These are phyloP conservation scores for Paraconiothyrium sp. DNA, from an alignment of 2,329 filamentous ascomycete species.

Conservation along the genomic window DNA sequence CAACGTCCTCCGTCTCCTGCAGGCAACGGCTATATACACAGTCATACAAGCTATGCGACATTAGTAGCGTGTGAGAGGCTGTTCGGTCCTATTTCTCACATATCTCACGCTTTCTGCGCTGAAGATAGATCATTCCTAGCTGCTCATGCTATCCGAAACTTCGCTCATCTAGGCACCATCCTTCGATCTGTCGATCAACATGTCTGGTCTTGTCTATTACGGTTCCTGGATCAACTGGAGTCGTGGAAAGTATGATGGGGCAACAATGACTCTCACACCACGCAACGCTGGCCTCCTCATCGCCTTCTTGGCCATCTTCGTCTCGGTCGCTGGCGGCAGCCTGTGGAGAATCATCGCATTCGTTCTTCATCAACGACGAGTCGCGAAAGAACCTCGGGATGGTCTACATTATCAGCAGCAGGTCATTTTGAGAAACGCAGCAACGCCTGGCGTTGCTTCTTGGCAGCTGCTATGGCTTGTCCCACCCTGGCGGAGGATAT, in stretches of 20 bases:
- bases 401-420: conserved; percentile 39
- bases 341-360: conserved; percentile 40
- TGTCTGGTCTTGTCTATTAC: conserved; percentile 25
- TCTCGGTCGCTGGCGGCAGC: conserved; percentile 31
- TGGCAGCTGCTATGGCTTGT: conserved; percentile 16
- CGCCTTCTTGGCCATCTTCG: conserved; percentile 44
- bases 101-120: background rate
- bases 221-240: conserved; percentile 50
- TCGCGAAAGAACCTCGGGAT: conserved; percentile 25
- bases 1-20: background rate
- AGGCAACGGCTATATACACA: background rate
- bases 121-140: background rate
- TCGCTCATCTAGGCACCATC: background rate
- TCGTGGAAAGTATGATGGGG: conserved; percentile 35
- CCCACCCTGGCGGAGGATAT: conserved; percentile 21
- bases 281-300: conserved; percentile 39
- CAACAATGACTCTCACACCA: conserved; percentile 40
- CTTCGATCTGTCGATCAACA: background rate
- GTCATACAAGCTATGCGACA: background rate
- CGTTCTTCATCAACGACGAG: conserved; percentile 30
- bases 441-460: conserved; percentile 14
- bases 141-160: background rate
- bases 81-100: background rate
- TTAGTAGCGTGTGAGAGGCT: background rate
- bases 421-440: conserved; percentile 36